These are phyloP conservation scores for Taphrina deformans DNA, from an alignment of 1,139 yeast species.

Conservation along the genomic window DNA sequence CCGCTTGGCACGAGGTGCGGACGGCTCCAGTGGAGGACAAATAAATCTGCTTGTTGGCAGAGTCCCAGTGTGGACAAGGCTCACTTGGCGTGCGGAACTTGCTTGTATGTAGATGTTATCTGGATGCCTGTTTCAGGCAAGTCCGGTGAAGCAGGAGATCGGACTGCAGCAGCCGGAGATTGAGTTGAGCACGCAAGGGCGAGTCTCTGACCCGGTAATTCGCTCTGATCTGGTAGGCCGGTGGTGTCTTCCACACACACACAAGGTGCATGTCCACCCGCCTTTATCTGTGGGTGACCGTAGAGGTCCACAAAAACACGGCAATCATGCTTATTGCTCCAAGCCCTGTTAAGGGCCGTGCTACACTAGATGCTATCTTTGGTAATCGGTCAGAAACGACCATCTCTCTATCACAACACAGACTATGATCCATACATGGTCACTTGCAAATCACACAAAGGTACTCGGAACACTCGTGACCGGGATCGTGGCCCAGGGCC, in stretches of 20 bases:
- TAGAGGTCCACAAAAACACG: background rate
- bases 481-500: background rate
- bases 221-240: no score
- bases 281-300: background rate
- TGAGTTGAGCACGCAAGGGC: background rate
- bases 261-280: background rate
- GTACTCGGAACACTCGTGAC: no score
- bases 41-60: no score
- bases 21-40: no score
- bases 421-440: no score
- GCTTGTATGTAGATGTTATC: no score
- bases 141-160: background rate
- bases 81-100: no score
- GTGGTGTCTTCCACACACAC: background rate
- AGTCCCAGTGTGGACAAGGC: no score
- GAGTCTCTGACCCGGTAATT: background rate
- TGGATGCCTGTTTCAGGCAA: background rate
- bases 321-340: background rate
- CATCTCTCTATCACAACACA: no score
- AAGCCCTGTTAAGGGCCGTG: background rate
- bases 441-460: no score
- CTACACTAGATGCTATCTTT: background rate
- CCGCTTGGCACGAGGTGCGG: no score
- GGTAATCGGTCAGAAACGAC: no score
- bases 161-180: background rate